Percentiles rank a stretch among this genome's conserved stretches.
phyloP scores from a whole-genome alignment of 2,329 filamentous ascomycete species.

The Talaromyces piceae region DNA sequence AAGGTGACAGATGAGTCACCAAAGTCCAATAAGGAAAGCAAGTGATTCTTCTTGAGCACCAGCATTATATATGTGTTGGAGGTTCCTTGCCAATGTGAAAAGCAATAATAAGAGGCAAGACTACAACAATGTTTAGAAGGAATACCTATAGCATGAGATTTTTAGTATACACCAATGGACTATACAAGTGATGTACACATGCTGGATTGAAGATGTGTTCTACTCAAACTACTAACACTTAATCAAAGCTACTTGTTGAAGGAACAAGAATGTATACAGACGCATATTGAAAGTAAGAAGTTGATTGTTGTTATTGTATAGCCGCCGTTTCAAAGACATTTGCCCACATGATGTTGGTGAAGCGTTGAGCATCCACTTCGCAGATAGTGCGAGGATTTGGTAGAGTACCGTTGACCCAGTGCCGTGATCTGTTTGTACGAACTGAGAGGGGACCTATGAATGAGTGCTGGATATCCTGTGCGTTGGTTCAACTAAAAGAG shows the following conservation, averaged over 20 bases:
- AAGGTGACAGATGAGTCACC: not conserved
- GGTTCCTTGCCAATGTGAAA: too few species aligned
- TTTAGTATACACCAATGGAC: too few species aligned
- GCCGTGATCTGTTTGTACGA: constrained; percentile 22
- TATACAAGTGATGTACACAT: too few species aligned
- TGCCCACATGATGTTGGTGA: not conserved
- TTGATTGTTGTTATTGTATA: not conserved
- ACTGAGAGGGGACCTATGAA: constrained; percentile 20
- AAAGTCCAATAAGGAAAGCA: not conserved
- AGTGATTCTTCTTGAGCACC: not conserved
- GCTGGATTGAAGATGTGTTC: too few species aligned
- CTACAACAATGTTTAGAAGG: too few species aligned
- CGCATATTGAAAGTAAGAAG: too few species aligned
- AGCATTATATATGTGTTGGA: too few species aligned
- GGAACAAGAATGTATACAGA: too few species aligned
- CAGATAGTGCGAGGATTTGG: constrained; percentile 27
- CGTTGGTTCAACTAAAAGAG: not conserved
- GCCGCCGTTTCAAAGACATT: not conserved
- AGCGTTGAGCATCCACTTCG: constrained; percentile 9
- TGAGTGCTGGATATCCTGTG: not conserved
- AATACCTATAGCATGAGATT: too few species aligned
- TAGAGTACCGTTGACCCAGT: constrained; percentile 30
- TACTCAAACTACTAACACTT: too few species aligned
- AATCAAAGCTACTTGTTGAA: too few species aligned
- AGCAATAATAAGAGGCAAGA: too few species aligned